A percentile compares a stretch with the other conserved stretches of the same genome.
Evolutionary conservation across 2,329 filamentous ascomycete species (phyloP).

Genomic region (Blastomyces silverae): DNA sequence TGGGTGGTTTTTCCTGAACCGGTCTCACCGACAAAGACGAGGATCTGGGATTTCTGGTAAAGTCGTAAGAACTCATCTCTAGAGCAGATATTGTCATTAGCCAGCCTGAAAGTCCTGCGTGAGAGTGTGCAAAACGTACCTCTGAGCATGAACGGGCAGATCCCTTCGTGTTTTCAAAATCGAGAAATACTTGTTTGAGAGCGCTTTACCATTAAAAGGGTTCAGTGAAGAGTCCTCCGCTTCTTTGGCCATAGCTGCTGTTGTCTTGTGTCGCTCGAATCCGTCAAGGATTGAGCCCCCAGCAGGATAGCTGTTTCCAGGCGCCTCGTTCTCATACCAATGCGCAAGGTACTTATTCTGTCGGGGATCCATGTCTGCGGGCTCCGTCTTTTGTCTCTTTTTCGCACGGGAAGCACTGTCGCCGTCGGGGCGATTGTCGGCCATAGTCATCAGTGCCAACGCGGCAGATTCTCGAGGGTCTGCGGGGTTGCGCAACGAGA

Average conservation of each 20-base stretch:
- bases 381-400: conserved; percentile 47
- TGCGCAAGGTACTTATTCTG: conserved; percentile 89
- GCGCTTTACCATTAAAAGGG: conserved; percentile 70
- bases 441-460: conserved; percentile 40
- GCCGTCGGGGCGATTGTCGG: conserved; percentile 50
- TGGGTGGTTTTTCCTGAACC: conserved; percentile 99
- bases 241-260: conserved; percentile 61
- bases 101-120: conserved; percentile 11
- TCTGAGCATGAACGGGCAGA: conserved; percentile 85
- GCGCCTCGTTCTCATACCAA: conserved; percentile 58
- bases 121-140: conserved; percentile 45
- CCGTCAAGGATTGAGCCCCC: conserved; percentile 51
- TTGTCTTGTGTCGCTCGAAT: conserved; percentile 74
- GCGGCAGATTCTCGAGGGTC: conserved; percentile 17
- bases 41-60: conserved; percentile 89
- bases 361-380: conserved; percentile 46
- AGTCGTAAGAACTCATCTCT: conserved; percentile 88
- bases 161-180: conserved; percentile 79
- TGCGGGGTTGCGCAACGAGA: conserved; percentile 17
- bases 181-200: conserved; percentile 79
- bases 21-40: conserved; percentile 98
- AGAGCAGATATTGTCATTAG: conserved; percentile 14
- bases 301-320: conserved; percentile 26
- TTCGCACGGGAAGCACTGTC: conserved; percentile 48
- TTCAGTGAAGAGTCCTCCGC: conserved; percentile 78